Base-by-base conservation (phyloP, 1,284 basidiomycete species). In the Cryptococcus deneoformans region DNA sequence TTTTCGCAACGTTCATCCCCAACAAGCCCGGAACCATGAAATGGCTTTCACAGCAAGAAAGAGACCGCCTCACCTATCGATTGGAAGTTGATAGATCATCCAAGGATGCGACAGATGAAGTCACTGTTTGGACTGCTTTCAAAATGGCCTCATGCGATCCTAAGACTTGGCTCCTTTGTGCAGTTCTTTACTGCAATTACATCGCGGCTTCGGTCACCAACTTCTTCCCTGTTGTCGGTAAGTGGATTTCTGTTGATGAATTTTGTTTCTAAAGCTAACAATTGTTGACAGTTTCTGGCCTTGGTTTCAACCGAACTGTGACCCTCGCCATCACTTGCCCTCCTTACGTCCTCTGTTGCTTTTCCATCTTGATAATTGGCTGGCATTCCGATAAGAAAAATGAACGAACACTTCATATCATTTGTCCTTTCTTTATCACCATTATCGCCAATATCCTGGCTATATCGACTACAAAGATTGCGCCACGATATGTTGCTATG, bases 381-480 rank as follows among this genome's bases (percentile, higher is more conserved):
- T 68, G 62, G 63, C 68, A 71, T 58, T 71, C 68, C 14, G 75
- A 76, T 65, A 70, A 71, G 60, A 71, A 61, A 49, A 64, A 64
- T 20, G 68, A 73, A 50, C 69, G 74, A 39, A 48, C 56, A 8
- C 57, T 65, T 11, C 64, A 67, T 55, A 63, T 71, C 58, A 57
- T 67, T 52, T 45, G 37, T 38, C 70, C 70, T 12, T 66, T 68
- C 61, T 46, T 66, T 42, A 53, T 70, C 61, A 65, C 65, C 42
- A 63, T 69, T 36, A 57, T 68, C 59, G 63, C 58, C 55, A 70
- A 90, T 71, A 67, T 87, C 49, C 84, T 92, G 52, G 86, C 89
- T 1, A 81, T 87, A 54, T 58, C 72, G 0, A 77, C 77, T 0
- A 68, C 71, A 47, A 67, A 63, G 29, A 64, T 62, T 4, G 77